phyloP scores from a whole-genome alignment of 768 basidiomycete genomes.

The Trichaptum fuscoviolaceum region DNA sequence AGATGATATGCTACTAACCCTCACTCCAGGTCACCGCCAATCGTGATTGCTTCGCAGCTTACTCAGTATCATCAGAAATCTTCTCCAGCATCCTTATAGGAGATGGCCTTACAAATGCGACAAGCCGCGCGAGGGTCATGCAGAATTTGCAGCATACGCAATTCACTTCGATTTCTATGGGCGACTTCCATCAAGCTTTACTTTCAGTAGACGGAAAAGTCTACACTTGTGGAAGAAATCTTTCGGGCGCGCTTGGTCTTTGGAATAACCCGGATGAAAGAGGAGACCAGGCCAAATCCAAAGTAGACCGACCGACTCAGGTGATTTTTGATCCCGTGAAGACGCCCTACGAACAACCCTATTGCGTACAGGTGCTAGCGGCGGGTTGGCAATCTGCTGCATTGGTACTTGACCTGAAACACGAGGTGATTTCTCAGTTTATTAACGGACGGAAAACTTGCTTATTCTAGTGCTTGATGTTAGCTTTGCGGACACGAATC shows the following conservation, averaged over 20 bases:
- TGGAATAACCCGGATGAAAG: slow-evolving; percentile 18
- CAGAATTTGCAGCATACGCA: neutral
- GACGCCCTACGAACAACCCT: slow-evolving; percentile 47
- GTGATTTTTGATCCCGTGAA: slow-evolving; percentile 62
- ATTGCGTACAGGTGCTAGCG: slow-evolving; percentile 76
- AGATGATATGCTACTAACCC: slow-evolving; percentile 10
- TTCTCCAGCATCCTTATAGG: neutral
- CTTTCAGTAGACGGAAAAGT: slow-evolving; percentile 54
- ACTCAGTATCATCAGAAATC: slow-evolving; percentile 10
- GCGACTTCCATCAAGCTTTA: slow-evolving; percentile 27
- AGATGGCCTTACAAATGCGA: neutral
- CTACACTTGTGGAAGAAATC: slow-evolving; percentile 36
- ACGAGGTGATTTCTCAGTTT: slow-evolving; percentile 23
- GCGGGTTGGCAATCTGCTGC: slow-evolving; percentile 92
- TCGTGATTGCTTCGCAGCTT: neutral
- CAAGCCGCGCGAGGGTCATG: neutral
- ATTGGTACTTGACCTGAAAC: slow-evolving; percentile 79
- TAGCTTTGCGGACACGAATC: no score
- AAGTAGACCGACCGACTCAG: slow-evolving; percentile 55
- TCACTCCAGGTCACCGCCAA: neutral
- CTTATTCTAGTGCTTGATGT: no score
- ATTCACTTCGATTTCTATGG: slow-evolving; percentile 9
- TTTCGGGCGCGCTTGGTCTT: slow-evolving; percentile 23
- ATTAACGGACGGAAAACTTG: no score
- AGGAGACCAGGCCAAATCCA: slow-evolving; percentile 28